Percentiles rank a stretch among this genome's conserved stretches.
Evolutionary conservation across 148 eudicot genomes (phyloP).

Genomic region (Talinum fruticosum): DNA sequence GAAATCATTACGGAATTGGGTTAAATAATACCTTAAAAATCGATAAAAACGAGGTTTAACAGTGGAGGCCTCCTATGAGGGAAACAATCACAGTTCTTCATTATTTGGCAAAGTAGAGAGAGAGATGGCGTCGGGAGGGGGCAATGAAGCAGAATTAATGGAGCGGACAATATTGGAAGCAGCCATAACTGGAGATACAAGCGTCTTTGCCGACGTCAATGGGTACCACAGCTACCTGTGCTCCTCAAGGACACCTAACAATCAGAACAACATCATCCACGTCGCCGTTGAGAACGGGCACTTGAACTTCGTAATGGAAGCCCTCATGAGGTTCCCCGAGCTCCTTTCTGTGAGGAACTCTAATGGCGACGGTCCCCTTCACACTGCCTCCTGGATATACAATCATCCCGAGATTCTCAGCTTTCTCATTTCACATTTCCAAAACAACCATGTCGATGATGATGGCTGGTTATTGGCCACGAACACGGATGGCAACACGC

Average conservation of each 20-base stretch:
- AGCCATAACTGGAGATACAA: not conserved
- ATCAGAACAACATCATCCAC: not conserved
- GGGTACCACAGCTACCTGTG: not conserved
- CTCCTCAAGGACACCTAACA: not conserved
- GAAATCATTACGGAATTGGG: too few species aligned
- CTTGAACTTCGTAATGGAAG: not conserved
- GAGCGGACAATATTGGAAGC: too few species aligned
- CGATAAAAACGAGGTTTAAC: too few species aligned
- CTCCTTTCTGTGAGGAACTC: not conserved
- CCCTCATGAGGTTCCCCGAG: not conserved
- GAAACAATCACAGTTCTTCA: too few species aligned
- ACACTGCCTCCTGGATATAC: not conserved
- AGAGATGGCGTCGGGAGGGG: too few species aligned
- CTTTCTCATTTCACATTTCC: not conserved
- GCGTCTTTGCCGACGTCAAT: not conserved
- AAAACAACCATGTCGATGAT: not conserved
- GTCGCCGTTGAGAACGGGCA: not conserved
- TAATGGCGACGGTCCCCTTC: not conserved
- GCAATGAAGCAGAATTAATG: too few species aligned
- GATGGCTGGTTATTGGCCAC: not conserved
- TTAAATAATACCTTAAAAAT: too few species aligned
- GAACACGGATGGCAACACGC: not conserved
- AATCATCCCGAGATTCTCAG: not conserved
- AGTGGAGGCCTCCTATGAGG: too few species aligned
- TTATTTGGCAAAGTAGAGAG: too few species aligned